Evolutionary conservation across 148 eudicot genomes (phyloP).

Genomic region (Arbutus unedo): DNA sequence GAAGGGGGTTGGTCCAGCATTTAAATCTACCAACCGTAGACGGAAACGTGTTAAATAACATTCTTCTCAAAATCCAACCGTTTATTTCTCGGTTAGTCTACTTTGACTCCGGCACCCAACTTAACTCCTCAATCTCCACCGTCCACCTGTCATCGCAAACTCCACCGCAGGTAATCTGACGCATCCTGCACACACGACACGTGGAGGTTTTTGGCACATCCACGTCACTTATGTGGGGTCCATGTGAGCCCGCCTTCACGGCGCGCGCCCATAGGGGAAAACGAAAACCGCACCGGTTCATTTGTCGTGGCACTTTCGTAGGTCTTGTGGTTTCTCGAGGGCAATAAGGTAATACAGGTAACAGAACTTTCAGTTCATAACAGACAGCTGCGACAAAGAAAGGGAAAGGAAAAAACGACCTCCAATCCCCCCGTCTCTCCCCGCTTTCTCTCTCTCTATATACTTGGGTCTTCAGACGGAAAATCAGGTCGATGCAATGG

Average conservation of each 20-base stretch:
- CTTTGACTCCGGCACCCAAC: not conserved
- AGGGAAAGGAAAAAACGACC: conserved; percentile 17
- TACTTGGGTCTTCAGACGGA: not conserved
- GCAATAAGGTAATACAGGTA: conserved; percentile 16
- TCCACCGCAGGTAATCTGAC: not conserved
- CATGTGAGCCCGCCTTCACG: conserved; percentile 11
- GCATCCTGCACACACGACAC: not conserved
- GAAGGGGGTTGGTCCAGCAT: not conserved
- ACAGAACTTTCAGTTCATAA: conserved; percentile 61
- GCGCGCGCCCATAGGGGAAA: conserved; percentile 24
- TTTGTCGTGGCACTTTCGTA: conserved; percentile 26
- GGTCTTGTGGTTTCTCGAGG: conserved; percentile 12
- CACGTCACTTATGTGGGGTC: not conserved
- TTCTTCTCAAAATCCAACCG: not conserved
- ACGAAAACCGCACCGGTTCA: conserved; percentile 9
- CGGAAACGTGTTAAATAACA: not conserved
- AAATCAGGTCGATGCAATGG: conserved; percentile 18
- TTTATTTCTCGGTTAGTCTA: not conserved
- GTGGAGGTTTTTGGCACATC: not conserved
- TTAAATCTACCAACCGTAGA: not conserved
- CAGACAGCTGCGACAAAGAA: conserved; percentile 51
- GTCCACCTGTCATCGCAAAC: not conserved
- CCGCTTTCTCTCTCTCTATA: conserved; percentile 16
- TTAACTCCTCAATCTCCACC: not conserved
- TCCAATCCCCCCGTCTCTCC: conserved; percentile 7